phyloP scores from a whole-genome alignment of 2,329 filamentous ascomycete genomes.

The Epichloe typhina region DNA sequence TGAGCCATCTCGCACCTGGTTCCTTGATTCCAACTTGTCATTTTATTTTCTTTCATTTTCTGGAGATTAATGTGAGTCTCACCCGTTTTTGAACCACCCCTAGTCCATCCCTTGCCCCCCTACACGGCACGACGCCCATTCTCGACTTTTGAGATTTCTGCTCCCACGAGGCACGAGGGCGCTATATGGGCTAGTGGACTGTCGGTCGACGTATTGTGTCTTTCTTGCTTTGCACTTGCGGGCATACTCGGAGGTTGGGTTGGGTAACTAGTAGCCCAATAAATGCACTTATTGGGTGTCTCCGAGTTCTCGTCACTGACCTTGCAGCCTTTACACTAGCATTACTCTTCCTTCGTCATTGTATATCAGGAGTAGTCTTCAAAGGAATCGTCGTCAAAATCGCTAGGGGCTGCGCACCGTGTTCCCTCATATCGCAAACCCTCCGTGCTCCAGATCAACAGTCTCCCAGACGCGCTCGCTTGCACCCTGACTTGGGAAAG shows the following conservation, averaged over 20 bases:
- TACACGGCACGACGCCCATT: background rate
- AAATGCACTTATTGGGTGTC: too few relatives aligned
- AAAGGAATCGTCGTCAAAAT: too few relatives aligned
- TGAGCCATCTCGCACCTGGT: background rate
- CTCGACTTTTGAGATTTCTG: background rate
- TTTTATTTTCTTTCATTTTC: background rate
- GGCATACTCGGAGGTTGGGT: too few relatives aligned
- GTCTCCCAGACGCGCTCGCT: background rate
- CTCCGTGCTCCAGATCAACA: background rate
- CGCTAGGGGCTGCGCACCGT: too few relatives aligned
- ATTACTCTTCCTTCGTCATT: too few relatives aligned
- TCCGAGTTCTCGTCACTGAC: too few relatives aligned
- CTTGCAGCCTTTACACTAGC: too few relatives aligned
- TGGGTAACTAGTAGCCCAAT: too few relatives aligned
- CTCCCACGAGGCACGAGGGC: background rate
- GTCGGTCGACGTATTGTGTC: background rate
- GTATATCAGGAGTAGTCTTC: too few relatives aligned
- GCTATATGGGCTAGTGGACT: background rate
- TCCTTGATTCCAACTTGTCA: background rate
- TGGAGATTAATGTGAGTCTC: conserved; percentile 25
- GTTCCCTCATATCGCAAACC: too few relatives aligned
- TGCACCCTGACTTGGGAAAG: background rate
- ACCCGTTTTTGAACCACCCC: conserved; percentile 1
- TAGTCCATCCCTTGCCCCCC: conserved; percentile 14
- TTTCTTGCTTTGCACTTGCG: background rate